Percentiles rank a stretch among this genome's conserved stretches.
Evolutionary conservation across 2,329 filamentous ascomycete genomes (phyloP).

Genomic region (Metarhizium rileyi): DNA sequence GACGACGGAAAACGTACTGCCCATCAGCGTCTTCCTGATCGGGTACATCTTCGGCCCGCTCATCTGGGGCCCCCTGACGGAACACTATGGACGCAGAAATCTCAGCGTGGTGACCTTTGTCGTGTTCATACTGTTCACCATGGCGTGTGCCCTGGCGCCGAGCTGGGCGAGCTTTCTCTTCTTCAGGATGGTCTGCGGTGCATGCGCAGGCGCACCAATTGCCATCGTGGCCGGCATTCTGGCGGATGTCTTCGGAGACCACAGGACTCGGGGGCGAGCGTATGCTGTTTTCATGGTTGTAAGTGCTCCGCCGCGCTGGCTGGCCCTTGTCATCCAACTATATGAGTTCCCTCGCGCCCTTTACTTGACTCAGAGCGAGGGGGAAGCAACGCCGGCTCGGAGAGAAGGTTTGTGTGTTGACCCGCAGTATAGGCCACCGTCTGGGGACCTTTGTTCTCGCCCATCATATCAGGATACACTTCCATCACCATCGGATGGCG

Average conservation of each 20-base stretch:
- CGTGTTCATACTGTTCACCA: conserved; percentile 36
- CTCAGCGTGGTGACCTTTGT: conserved; percentile 32
- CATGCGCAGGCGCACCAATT: conserved; percentile 45
- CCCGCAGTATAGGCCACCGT: conserved; percentile 39
- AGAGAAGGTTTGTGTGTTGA: neutral
- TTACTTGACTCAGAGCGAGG: too few species aligned
- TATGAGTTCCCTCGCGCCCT: too few species aligned
- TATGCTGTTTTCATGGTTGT: conserved; percentile 58
- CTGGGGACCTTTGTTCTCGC: conserved; percentile 55
- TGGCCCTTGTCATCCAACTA: too few species aligned
- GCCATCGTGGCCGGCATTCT: conserved; percentile 51
- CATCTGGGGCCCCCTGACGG: conserved; percentile 55
- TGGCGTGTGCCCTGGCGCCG: conserved; percentile 43
- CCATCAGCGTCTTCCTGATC: conserved; percentile 54
- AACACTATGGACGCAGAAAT: conserved; percentile 47
- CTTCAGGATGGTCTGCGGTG: conserved; percentile 40
- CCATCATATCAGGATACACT: conserved; percentile 55
- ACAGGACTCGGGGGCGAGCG: conserved; percentile 41
- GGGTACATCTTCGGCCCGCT: conserved; percentile 54
- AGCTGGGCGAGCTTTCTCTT: conserved; percentile 43
- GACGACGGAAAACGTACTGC: conserved; percentile 36
- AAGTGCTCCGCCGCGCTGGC: conserved; percentile 2
- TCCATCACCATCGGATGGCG: conserved; percentile 51
- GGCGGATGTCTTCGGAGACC: conserved; percentile 51
- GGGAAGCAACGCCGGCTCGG: too few species aligned